phyloP scores from a whole-genome alignment of 2,329 filamentous ascomycete species.

The Penicillium sp. region DNA sequence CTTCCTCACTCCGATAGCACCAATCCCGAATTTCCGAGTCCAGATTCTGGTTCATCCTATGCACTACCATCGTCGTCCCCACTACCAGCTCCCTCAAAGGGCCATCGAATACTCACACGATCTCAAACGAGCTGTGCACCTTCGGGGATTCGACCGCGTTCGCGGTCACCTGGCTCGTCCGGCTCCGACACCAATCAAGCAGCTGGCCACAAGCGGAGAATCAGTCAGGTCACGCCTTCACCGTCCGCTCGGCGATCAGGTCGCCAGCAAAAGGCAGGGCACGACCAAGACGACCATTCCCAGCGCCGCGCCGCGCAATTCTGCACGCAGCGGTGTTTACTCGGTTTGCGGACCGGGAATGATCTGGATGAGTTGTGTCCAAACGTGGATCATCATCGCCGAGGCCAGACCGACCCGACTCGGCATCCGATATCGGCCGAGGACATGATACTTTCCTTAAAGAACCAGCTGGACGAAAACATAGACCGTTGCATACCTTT shows the following conservation, averaged over 20 bases:
- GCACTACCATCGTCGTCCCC: not conserved
- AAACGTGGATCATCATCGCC: not conserved
- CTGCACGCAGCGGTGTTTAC: not conserved
- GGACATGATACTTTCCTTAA: no score
- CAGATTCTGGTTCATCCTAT: not conserved
- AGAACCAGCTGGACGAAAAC: not conserved
- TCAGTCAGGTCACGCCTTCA: not conserved
- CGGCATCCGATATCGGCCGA: no score
- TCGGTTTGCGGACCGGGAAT: no score
- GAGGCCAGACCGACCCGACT: not conserved
- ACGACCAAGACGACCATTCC: not conserved
- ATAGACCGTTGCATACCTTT: not conserved
- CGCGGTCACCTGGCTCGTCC: not conserved
- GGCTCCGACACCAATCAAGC: not conserved
- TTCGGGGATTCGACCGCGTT: not conserved
- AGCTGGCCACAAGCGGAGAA: not conserved
- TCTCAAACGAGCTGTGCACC: not conserved
- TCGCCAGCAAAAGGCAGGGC: not conserved
- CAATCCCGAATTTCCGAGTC: not conserved
- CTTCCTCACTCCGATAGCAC: not conserved
- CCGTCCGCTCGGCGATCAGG: not conserved
- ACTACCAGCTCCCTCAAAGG: not conserved
- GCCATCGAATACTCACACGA: not conserved
- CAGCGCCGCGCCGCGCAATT: not conserved
- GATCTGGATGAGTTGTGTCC: not conserved